Conservation (phyloP, 164 flowering plant genomes). For the Sedum album region DNA sequence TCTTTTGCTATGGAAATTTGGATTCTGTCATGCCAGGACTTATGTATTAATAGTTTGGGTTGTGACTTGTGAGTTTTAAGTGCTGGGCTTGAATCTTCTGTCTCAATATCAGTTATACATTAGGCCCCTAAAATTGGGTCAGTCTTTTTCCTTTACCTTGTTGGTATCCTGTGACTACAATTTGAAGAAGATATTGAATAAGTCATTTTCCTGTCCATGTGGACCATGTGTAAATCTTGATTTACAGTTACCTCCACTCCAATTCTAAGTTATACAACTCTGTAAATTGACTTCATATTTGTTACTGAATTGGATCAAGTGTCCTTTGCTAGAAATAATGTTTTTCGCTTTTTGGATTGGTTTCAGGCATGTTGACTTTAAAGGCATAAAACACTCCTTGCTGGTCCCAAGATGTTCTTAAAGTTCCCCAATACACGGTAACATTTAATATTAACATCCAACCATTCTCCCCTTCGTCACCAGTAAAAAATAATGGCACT, state of each 20-base stretch:
- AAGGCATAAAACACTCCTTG: not conserved
- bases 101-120: not conserved
- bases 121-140: not conserved
- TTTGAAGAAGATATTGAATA: not conserved
- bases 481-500: not conserved
- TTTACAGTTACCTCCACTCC: too few relatives aligned
- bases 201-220: not conserved
- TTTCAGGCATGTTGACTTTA: not conserved
- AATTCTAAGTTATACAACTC: too few relatives aligned
- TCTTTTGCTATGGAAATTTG: not conserved
- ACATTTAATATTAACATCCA: not conserved
- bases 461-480: not conserved
- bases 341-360: not conserved
- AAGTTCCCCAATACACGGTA: slow-evolving; percentile 5
- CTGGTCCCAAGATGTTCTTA: not conserved
- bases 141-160: not conserved
- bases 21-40: not conserved
- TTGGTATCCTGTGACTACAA: not conserved
- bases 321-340: not conserved
- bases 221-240: not conserved
- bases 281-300: not conserved
- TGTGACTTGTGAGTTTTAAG: too few relatives aligned
- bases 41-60: not conserved
- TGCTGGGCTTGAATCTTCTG: not conserved
- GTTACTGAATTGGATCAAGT: not conserved